Evolutionary conservation across 2,329 filamentous ascomycete species (phyloP), one percentile per base, ranked within the genome.

Genomic region (Colletotrichum cereale): DNA sequence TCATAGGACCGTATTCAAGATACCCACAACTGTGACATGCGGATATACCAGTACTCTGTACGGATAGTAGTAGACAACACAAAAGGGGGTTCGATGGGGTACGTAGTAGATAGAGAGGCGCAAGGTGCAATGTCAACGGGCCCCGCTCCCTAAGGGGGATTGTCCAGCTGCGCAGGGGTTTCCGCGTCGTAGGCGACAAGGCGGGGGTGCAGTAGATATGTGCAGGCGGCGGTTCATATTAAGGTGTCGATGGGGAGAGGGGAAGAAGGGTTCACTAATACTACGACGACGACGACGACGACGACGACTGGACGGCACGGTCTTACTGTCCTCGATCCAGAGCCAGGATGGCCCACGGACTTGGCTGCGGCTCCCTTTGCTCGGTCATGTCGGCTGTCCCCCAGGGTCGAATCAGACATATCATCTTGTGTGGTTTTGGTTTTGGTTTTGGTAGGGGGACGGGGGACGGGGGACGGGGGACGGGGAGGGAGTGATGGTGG

Each of bases 181-280:
- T 71, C 26, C 16, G 36, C 24, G 48, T 42, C 50, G 64, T 31
- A 36, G 52, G 50, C 29, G n/a, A 38, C 14, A 16, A 26, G 58
- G n/a, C 42, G 63, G 42, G 62, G 66, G 61, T 62, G 55, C 36
- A 52, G 52, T 8, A 56, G n/a, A n/a, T n/a, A n/a, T n/a, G n/a
- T 63, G 67, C 62, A 70, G 67, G 67, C 62, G 24, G 63, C 62
- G 47, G 67, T 71, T 67, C 34, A 71, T 44, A 67, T 71, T 58
- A 62, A 71, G 50, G 64, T 71, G 57, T 53, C 58, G 55, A 62
- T 24, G 62, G 48, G 34, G 42, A 3, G 5, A 3, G 40, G 5
- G 21, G 50, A 52, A 26, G 50, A 68, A 11, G 40, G 47, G 40
- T 38, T 53, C 60, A 42, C 44, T 29, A 47, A 40, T 42, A 44